Base-by-base conservation (phyloP, 1,284 basidiomycete species). In the Leccinum ponderosum region DNA sequence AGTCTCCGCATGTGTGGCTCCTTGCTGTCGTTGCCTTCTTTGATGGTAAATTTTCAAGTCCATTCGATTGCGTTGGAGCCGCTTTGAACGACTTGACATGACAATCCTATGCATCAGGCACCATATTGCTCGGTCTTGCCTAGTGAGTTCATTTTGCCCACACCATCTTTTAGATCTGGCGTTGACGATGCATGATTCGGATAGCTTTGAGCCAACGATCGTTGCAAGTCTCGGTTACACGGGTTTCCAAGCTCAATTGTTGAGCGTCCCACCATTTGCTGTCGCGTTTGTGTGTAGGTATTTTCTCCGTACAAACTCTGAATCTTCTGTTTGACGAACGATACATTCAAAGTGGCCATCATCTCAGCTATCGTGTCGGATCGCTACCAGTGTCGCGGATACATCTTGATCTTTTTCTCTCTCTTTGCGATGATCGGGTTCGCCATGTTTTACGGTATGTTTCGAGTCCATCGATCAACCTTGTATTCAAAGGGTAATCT, bases 191-290 rank as follows among this genome's bases (percentile, higher is more conserved):
- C 17, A 20, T 2, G 15, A 53, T 33, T 44, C 8, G 7, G 51
- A 15, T 58, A 82, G 81, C 65, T 87, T 87, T 64, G 74, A 82
- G 3, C 85, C 86, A 7, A 78, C 78, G 1, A 83, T 85, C 57
- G 77, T 85, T 5, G 73, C 73, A 47, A 65, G 72, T 17, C 74
- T 84, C 14, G 82, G 81, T n/a, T 82, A 78, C 63, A 75, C 73
- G 1, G 75, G 76, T 6, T 74, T 77, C 14, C 67, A 67, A 4
- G 80, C 81, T 15, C 83, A 84, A 59, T 73, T 83, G 11, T 77
- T 81, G 78, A 81, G 76, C 22, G 81, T 82, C 6, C 81, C 80
- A 22, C 82, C 82, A 0, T 84, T 80, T 47, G 79, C 75, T 2
- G 67, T 72, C 15, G 80, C 81, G 12, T 84, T 82, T 64, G 68